Evolutionary conservation across 1,284 basidiomycete species (phyloP).

Genomic region (Trichosporon sp.): DNA sequence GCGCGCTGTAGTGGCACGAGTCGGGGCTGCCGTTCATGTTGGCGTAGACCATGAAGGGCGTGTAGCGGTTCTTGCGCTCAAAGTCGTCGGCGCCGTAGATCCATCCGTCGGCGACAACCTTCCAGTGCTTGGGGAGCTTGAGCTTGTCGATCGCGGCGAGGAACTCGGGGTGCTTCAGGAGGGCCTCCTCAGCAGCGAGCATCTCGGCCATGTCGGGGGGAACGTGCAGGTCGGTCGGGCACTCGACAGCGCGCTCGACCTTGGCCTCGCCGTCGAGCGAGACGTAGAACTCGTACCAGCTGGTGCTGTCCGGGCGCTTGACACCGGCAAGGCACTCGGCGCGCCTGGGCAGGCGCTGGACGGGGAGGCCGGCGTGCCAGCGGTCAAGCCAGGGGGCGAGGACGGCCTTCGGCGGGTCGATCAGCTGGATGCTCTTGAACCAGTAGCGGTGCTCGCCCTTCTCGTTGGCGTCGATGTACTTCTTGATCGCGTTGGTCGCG

Average conservation of each 20-base stretch:
- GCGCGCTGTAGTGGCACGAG: constrained; percentile 45
- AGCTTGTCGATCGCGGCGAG: constrained; percentile 26
- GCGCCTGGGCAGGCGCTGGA: constrained; percentile 12
- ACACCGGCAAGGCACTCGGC: constrained; percentile 25
- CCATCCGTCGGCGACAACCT: constrained; percentile 36
- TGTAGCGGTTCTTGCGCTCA: constrained; percentile 18
- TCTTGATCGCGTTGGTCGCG: constrained; percentile 22
- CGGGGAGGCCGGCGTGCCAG: constrained; percentile 13
- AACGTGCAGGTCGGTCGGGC: constrained; percentile 23
- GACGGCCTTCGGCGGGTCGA: constrained; percentile 32
- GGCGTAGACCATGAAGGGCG: constrained; percentile 25
- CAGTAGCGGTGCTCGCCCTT: constrained; percentile 21
- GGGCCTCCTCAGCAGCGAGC: constrained; percentile 28
- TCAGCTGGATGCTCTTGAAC: constrained; percentile 36
- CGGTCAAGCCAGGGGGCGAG: constrained; percentile 31
- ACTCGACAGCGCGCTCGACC: constrained; percentile 3
- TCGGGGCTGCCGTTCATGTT: constrained; percentile 18
- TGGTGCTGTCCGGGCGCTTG: constrained; percentile 11
- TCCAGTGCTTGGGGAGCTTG: constrained; percentile 24
- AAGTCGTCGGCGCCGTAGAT: constrained; percentile 26
- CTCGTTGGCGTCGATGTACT: background rate
- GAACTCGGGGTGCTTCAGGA: constrained; percentile 32
- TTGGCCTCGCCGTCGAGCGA: constrained; percentile 14
- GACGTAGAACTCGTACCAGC: constrained; percentile 20
- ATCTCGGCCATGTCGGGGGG: constrained; percentile 33